Conservation (phyloP, 768 basidiomycete species). For the Candolleomyces aberdarensis region DNA sequence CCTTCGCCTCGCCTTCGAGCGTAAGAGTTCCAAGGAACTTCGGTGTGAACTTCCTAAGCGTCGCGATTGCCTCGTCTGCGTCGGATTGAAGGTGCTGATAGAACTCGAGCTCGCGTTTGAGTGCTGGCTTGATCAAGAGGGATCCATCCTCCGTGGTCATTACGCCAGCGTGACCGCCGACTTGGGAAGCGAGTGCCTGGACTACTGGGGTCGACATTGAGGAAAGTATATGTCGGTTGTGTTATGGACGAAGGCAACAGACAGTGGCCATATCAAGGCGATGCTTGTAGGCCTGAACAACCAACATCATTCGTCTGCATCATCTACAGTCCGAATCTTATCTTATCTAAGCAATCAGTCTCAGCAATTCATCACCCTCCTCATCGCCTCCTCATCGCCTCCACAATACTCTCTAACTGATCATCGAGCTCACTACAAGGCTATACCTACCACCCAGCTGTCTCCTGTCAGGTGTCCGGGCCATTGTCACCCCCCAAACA, state of each 20-base stretch:
- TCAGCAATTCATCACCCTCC: too few species aligned
- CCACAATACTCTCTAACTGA: too few species aligned
- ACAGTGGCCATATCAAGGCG: background rate
- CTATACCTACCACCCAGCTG: too few species aligned
- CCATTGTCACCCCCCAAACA: too few species aligned
- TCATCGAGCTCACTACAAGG: too few species aligned
- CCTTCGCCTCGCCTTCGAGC: slow-evolving; percentile 59
- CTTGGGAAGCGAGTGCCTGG: slow-evolving; percentile 52
- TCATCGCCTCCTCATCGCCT: too few species aligned
- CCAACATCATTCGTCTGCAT: too few species aligned
- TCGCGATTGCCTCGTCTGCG: slow-evolving; percentile 23
- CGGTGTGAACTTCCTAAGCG: slow-evolving; percentile 59
- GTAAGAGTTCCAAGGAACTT: slow-evolving; percentile 77
- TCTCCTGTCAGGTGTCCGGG: too few species aligned
- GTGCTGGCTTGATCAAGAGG: slow-evolving; percentile 78
- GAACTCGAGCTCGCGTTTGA: slow-evolving; percentile 63
- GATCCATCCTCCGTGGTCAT: slow-evolving; percentile 66
- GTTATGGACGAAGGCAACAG: background rate
- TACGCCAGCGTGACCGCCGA: slow-evolving; percentile 82
- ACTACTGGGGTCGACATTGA: slow-evolving; percentile 9
- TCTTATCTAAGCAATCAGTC: too few species aligned
- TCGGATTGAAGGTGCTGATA: slow-evolving; percentile 51
- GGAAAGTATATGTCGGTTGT: background rate
- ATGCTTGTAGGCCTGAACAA: too few species aligned
- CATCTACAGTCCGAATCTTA: too few species aligned